Evolutionary conservation across 1,139 yeast species (phyloP), one percentile per base, ranked within the genome.

Genomic region (Protomyces macrosporus): DNA sequence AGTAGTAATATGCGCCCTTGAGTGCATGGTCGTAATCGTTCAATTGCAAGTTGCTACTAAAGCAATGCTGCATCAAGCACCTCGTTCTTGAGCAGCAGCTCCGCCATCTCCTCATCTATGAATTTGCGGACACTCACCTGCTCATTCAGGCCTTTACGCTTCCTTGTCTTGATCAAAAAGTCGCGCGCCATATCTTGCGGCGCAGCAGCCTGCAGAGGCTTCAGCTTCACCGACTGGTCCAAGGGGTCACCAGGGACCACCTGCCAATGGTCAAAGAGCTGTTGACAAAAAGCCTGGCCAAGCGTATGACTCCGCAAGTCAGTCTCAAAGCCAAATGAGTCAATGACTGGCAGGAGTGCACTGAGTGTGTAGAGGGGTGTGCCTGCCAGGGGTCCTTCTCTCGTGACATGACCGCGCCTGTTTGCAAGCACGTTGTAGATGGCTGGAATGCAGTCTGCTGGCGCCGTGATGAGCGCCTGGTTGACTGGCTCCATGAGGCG

Each of bases 201-300:
- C 3, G 87, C 85, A 0, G 93, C 97, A 0, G 97, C 88, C 69
- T 84, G 84, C 71, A 93, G 78, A 50, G 85, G 81, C 7, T 90
- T 90, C 53, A 90, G 80, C 61, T 76, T 77, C 14, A 83, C 83
- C 35, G 82, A 81, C 34, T 76, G 75, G 73, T 91, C 96, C 69
- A 91, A 74, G 4, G 98, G 98, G 75, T 91, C 90, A 0, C 98
- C 98, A 1, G 97, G 96, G 0, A 89, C 96, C 6, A 66, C 53
- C 23, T 82, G 82, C 96, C 97, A 95, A 66, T 79, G 81, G 65
- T 81, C 80, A 73, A 88, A 90, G 55, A 81, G 81, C 67, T 87
- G 73, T 53, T 83, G 84, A 55, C 90, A 83, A 77, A 84, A 80
- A 0, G 95, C 95, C 69, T 83, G 86, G 3, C 97, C 97, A 67